phyloP scores from a whole-genome alignment of 2,329 filamentous ascomycete species.

The Colletotrichum sp. region DNA sequence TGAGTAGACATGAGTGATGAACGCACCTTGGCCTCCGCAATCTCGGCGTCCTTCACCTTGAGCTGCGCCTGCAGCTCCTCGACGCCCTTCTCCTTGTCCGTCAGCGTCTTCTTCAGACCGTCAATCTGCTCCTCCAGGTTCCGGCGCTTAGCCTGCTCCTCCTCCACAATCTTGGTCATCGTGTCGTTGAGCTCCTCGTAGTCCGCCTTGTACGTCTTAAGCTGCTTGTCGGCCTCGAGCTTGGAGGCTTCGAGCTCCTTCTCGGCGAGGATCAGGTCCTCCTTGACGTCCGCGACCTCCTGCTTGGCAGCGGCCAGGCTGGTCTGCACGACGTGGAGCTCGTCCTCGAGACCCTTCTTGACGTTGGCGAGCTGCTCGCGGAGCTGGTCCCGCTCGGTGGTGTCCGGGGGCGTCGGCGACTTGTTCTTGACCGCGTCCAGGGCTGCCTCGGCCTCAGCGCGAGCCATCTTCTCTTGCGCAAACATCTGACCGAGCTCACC shows the following conservation, averaged over 20 bases:
- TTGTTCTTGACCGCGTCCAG: constrained; percentile 62
- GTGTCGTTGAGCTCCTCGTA: constrained; percentile 69
- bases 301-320: constrained; percentile 41
- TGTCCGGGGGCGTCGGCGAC: constrained; percentile 57
- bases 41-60: constrained; percentile 68
- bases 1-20: constrained; percentile 6
- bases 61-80: constrained; percentile 59
- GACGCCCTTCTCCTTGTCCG: constrained; percentile 52
- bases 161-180: constrained; percentile 64
- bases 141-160: constrained; percentile 60
- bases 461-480: constrained; percentile 64
- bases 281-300: constrained; percentile 30
- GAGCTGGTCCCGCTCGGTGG: constrained; percentile 56
- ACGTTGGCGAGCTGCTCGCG: constrained; percentile 53
- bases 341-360: constrained; percentile 51
- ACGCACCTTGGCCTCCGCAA: constrained; percentile 64
- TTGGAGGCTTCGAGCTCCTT: constrained; percentile 60
- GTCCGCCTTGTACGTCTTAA: constrained; percentile 62
- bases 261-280: constrained; percentile 52
- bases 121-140: constrained; percentile 54
- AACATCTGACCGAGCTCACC: constrained; percentile 58
- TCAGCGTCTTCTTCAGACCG: constrained; percentile 47
- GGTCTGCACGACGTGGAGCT: constrained; percentile 37
- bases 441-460: constrained; percentile 63
- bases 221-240: constrained; percentile 53